Evolutionary conservation across 2,329 filamentous ascomycete genomes (phyloP).

Genomic region (Acarospora socialis): DNA sequence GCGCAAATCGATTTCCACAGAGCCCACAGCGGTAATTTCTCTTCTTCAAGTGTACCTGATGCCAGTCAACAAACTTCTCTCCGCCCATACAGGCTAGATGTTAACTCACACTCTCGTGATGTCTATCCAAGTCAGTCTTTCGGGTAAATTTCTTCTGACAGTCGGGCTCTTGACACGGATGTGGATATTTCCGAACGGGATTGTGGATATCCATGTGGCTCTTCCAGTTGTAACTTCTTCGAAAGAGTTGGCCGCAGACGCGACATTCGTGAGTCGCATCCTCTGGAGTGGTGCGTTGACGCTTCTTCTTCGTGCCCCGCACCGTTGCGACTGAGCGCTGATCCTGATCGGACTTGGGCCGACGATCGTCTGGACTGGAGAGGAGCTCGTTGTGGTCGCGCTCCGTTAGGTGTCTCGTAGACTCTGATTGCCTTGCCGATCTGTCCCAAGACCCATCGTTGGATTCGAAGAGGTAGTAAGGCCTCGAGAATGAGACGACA

Average conservation of each 20-base stretch:
- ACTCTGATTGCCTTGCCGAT: too few relatives aligned
- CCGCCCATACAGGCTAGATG: constrained; percentile 17
- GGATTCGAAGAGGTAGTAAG: too few relatives aligned
- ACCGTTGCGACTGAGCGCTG: too few relatives aligned
- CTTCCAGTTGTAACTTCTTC: constrained; percentile 73
- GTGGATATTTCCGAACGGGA: constrained; percentile 54
- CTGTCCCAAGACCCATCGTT: too few relatives aligned
- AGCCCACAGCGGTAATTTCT: constrained; percentile 56
- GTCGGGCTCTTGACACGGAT: constrained; percentile 45
- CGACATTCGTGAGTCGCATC: constrained; percentile 61
- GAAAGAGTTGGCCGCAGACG: constrained; percentile 65
- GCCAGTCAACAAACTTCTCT: constrained; percentile 32
- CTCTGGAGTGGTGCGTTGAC: constrained; percentile 44
- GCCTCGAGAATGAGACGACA: too few relatives aligned
- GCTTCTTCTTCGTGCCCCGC: constrained; percentile 15
- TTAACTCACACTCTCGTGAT: constrained; percentile 37
- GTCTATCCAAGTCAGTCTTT: constrained; percentile 59
- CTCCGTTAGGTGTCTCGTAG: too few relatives aligned
- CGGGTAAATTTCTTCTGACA: constrained; percentile 69
- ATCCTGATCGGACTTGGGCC: too few relatives aligned
- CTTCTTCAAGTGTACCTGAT: constrained; percentile 57
- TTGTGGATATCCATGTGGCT: constrained; percentile 78
- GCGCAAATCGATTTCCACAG: constrained; percentile 57
- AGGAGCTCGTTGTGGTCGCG: too few relatives aligned
- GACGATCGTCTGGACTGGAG: too few relatives aligned